Evolutionary conservation across 2,329 filamentous ascomycete species (phyloP).

Genomic region (Trichoderma sp.): DNA sequence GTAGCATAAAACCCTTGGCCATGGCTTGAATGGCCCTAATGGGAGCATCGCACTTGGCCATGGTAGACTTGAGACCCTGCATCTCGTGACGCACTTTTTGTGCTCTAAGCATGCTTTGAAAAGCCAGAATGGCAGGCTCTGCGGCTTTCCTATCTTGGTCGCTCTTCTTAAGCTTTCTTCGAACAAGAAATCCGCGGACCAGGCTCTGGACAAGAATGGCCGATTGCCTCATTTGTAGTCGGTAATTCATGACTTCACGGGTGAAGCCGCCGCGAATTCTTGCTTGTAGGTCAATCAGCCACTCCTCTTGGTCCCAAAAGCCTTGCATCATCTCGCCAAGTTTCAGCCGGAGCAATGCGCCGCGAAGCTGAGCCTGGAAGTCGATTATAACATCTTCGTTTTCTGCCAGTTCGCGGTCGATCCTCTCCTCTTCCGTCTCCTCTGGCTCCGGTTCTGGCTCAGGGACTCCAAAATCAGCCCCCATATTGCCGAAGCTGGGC

Average conservation of each 20-base stretch:
- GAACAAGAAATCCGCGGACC: slow-evolving; percentile 73
- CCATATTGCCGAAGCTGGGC: slow-evolving; percentile 98
- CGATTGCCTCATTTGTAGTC: slow-evolving; percentile 80
- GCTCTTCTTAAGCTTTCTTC: slow-evolving; percentile 64
- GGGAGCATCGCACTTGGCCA: slow-evolving; percentile 65
- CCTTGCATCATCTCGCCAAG: slow-evolving; percentile 84
- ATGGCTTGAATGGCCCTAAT: slow-evolving; percentile 68
- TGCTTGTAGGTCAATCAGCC: slow-evolving; percentile 80
- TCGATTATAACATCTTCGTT: slow-evolving; percentile 74
- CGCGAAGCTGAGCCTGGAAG: slow-evolving; percentile 83
- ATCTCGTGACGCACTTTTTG: slow-evolving; percentile 65
- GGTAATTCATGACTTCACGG: slow-evolving; percentile 80
- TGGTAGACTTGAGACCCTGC: slow-evolving; percentile 59
- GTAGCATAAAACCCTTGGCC: slow-evolving; percentile 68
- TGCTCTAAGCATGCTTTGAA: slow-evolving; percentile 82
- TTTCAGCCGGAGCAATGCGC: slow-evolving; percentile 74
- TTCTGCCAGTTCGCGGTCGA: slow-evolving; percentile 79
- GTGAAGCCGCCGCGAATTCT: slow-evolving; percentile 86
- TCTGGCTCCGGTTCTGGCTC: slow-evolving; percentile 69
- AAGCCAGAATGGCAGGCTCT: slow-evolving; percentile 71
- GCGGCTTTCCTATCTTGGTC: slow-evolving; percentile 71
- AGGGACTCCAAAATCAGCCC: slow-evolving; percentile 83
- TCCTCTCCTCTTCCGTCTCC: slow-evolving; percentile 88
- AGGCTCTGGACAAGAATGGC: slow-evolving; percentile 79
- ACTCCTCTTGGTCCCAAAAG: slow-evolving; percentile 83